Base-by-base conservation (phyloP, 139 green algal species). In the Micractinium conductrix region DNA sequence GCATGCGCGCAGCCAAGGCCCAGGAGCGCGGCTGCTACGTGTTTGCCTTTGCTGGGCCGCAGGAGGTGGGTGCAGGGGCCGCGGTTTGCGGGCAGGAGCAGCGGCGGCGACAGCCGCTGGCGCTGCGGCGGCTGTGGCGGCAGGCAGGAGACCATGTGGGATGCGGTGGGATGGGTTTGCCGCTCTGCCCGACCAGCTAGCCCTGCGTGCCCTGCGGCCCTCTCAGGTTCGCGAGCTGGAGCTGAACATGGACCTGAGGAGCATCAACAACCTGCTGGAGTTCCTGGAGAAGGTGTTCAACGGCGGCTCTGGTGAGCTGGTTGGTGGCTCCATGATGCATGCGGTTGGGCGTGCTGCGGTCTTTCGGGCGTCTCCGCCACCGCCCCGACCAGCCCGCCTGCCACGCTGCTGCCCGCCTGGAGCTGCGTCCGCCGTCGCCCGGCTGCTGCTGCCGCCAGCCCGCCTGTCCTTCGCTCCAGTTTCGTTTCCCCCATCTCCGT, bases 261-360 rank as follows among this genome's bases (percentile, higher is more conserved):
- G 79, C 42, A 83, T 97, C 12, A 89, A 95, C 88, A 96, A 95
- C 85, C 91, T 97, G 85, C 91, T 97, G 68, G 86, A 90, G 79
- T 98, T 98, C 78, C 79, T 98, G 68, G 94, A 98, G 85, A 95
- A 93, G 80, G 85, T 93, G 62, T 97, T 97, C 93, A 97, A 97
- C 69, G 94, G 94, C 44, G 94, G 94, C 75, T 91, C 80, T 22
- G 78, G 78, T 83, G 78, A 35, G 78, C 5, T 28, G 0, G 17
- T 40, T 67, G 58, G 26, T 28, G 5, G 58, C 58, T 28, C 21
- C 21, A 9, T n/a, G 26, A 9, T 33, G 22, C 16, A 67, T 33
- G 58, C 30, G 22, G 17, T 58, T 58, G 63, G n/a, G 10, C 40
- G 63, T 71, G 10, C n/a, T 35, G 22, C 28, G 30, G 43, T 10